These are phyloP conservation scores for Claviceps humidiphila DNA, from an alignment of 2,329 filamentous ascomycete genomes.

Conservation along the genomic window DNA sequence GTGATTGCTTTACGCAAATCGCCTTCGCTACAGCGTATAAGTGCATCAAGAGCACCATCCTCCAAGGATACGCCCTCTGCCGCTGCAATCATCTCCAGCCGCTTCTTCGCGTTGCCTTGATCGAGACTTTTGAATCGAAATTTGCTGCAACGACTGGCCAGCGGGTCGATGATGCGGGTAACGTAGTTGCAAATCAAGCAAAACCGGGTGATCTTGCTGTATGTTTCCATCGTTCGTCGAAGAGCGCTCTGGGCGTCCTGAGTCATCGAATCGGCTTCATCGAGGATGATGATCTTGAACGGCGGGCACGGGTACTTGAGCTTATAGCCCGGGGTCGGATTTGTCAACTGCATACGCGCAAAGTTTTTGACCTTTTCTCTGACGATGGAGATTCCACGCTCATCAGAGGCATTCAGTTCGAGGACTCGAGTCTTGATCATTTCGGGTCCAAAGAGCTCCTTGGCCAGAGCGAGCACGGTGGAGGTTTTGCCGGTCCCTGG, in stretches of 20 bases:
- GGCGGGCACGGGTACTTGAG: conserved; percentile 80
- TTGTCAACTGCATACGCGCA: conserved; percentile 84
- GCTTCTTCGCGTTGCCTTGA: conserved; percentile 64
- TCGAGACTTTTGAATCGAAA: conserved; percentile 96
- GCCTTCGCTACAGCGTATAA: conserved; percentile 82
- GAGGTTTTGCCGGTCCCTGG: conserved; percentile 97
- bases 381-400: conserved; percentile 93
- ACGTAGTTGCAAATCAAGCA: conserved; percentile 99
- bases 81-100: conserved; percentile 71
- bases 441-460: conserved; percentile 93
- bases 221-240: conserved; percentile 94
- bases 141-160: conserved; percentile 88
- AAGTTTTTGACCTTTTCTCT: conserved; percentile 98
- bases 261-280: conserved; percentile 98
- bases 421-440: conserved; percentile 90
- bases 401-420: conserved; percentile 97
- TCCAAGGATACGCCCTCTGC: conserved; percentile 66
- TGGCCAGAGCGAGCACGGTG: conserved; percentile 90
- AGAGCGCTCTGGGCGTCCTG: conserved; percentile 93
- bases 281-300: conserved; percentile 97
- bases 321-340: conserved; percentile 57
- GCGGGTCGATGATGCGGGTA: conserved; percentile 90
- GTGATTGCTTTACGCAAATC: conserved; percentile 95
- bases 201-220: conserved; percentile 90
- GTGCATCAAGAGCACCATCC: conserved; percentile 64